phyloP scores from a whole-genome alignment of 352 stramenopile species.

The Globisporangium iwayamae region DNA sequence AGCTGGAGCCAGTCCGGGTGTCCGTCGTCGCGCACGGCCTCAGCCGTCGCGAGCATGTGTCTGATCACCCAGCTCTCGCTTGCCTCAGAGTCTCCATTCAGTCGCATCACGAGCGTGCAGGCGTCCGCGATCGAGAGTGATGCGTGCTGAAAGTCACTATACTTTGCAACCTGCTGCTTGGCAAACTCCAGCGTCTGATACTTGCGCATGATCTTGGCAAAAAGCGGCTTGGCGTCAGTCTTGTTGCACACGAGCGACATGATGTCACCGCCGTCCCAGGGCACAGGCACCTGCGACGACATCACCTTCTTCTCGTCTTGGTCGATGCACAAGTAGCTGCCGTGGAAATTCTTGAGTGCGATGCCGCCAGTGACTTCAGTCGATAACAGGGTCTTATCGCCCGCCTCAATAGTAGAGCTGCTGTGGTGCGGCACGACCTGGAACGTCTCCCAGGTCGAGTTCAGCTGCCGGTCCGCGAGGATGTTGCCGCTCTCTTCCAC shows the following conservation, averaged over 20 bases:
- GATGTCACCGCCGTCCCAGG: constrained; percentile 69
- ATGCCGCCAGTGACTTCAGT: constrained; percentile 33
- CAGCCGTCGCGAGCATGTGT: constrained; percentile 65
- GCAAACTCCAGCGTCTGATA: constrained; percentile 64
- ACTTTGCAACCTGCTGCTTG: constrained; percentile 38
- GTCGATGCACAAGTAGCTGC: constrained; percentile 75
- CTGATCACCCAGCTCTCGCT: constrained; percentile 58
- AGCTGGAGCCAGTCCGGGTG: constrained; percentile 84
- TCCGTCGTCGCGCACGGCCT: constrained; percentile 55
- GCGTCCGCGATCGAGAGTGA: constrained; percentile 54
- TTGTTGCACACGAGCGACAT: constrained; percentile 80
- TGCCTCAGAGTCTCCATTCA: constrained; percentile 51
- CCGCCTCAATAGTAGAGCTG: background rate
- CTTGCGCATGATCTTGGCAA: constrained; percentile 72
- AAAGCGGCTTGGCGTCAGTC: constrained; percentile 37
- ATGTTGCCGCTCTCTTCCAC: constrained; percentile 73
- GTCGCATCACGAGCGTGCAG: constrained; percentile 49
- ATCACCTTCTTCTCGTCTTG: constrained; percentile 33
- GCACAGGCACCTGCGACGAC: constrained; percentile 44
- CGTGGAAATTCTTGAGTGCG: constrained; percentile 74
- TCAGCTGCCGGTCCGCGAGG: constrained; percentile 59
- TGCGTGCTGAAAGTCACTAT: constrained; percentile 47
- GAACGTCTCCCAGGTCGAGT: constrained; percentile 89
- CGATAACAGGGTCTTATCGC: background rate
- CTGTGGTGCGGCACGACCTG: constrained; percentile 62